A percentile compares a stretch with the other conserved stretches of the same genome.
Conservation (phyloP, 2,329 filamentous ascomycete species). For the Akanthomyces muscarius region DNA sequence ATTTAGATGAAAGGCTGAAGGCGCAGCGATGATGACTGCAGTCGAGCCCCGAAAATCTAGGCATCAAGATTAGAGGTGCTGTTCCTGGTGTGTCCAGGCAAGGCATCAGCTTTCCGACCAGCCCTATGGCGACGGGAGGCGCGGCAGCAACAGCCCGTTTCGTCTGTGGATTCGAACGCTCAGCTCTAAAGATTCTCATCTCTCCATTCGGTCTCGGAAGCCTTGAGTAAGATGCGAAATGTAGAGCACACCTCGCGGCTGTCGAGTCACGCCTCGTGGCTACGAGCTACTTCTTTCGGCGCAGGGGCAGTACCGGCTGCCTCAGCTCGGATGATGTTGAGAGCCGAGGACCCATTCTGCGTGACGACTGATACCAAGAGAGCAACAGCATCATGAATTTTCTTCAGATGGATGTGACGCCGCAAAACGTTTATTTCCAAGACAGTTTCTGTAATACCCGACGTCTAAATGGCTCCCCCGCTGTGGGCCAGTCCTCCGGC, state of each 20-base stretch:
- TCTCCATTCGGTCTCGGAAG: too few species aligned
- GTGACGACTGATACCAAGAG: not conserved
- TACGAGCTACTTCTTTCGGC: too few species aligned
- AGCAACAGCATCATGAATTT: not conserved
- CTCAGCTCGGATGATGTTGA: not conserved
- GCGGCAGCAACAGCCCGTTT: too few species aligned
- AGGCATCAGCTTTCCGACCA: not conserved
- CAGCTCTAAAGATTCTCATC: too few species aligned
- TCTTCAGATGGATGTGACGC: too few species aligned
- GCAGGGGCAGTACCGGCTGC: not conserved
- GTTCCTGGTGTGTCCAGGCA: not conserved
- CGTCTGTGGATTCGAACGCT: too few species aligned
- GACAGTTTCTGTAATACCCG: slow-evolving; percentile 1
- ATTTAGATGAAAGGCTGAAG: not conserved
- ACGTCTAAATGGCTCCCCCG: slow-evolving; percentile 1
- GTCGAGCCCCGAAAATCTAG: not conserved
- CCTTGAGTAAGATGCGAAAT: too few species aligned
- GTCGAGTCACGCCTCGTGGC: not conserved
- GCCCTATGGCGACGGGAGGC: not conserved
- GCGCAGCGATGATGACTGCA: not conserved
- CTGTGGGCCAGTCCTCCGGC: not conserved
- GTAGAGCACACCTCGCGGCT: not conserved
- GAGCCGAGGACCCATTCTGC: too few species aligned
- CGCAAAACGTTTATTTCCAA: not conserved
- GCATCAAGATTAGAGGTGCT: not conserved